phyloP scores from a whole-genome alignment of 176 grass and related monocot genomes.

The Triticum urartu region DNA sequence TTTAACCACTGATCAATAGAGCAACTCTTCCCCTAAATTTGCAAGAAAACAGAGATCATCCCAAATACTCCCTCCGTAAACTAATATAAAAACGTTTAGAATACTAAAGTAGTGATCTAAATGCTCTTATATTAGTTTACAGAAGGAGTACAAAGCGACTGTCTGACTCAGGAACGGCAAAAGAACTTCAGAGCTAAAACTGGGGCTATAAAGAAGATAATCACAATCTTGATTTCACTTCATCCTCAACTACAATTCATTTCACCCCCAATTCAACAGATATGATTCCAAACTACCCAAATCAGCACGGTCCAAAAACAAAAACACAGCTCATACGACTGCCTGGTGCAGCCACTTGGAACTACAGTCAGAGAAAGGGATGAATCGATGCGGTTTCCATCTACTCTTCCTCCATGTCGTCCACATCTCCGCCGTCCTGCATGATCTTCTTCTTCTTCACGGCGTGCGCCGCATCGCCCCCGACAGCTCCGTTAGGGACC shows the following conservation, averaged over 20 bases:
- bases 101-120: no score
- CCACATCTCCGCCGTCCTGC: constrained; percentile 35
- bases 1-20: no score
- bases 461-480: constrained; percentile 36
- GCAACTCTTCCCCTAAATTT: no score
- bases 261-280: no score
- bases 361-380: not conserved
- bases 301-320: not conserved
- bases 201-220: not conserved
- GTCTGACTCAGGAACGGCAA: no score
- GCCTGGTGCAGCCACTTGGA: not conserved
- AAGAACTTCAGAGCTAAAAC: no score
- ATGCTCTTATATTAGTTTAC: no score
- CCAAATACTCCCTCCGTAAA: no score
- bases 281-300: not conserved
- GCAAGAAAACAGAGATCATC: no score
- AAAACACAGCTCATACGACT: not conserved
- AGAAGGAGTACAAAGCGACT: no score
- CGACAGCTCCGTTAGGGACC: constrained; percentile 32
- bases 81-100: no score
- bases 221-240: not conserved
- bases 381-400: not conserved
- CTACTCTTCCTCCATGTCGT: constrained; percentile 57
- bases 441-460: constrained; percentile 69
- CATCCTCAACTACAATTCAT: not conserved